These are phyloP conservation scores for Penicillium sp. DNA, from an alignment of 2,329 filamentous ascomycete species.

Conservation along the genomic window DNA sequence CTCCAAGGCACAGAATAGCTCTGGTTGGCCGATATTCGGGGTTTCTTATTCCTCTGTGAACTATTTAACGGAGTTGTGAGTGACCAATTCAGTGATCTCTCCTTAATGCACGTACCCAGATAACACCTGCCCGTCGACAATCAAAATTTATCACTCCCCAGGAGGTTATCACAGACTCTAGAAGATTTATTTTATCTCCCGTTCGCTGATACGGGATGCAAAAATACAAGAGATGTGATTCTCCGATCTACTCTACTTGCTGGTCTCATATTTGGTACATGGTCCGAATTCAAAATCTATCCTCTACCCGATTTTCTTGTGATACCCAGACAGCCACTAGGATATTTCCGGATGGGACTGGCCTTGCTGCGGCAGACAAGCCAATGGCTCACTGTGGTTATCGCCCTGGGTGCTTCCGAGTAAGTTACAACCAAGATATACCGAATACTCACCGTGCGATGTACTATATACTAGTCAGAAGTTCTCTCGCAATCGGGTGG, in stretches of 20 bases:
- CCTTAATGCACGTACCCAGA: too few species aligned
- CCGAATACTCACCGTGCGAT: not conserved
- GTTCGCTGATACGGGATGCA: not conserved
- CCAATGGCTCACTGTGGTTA: not conserved
- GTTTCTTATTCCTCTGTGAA: not conserved
- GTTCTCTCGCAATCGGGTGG: too few species aligned
- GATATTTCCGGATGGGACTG: conserved; percentile 3
- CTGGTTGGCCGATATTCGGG: not conserved
- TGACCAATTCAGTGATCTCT: not conserved
- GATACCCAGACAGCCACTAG: conserved; percentile 19
- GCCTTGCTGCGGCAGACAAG: not conserved
- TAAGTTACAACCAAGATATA: not conserved
- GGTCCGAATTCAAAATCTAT: conserved; percentile 7
- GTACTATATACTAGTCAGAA: too few species aligned
- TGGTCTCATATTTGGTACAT: not conserved
- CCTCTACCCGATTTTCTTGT: conserved; percentile 9
- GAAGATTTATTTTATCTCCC: not conserved
- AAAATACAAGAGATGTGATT: not conserved
- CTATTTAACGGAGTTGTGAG: not conserved
- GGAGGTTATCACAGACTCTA: not conserved
- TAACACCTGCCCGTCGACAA: too few species aligned
- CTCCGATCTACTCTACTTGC: not conserved
- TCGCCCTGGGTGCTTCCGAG: not conserved
- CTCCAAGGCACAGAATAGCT: not conserved
- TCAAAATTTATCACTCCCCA: not conserved